Evolutionary conservation across 371 early-diverging fungal genomes (phyloP).

Genomic region (Mortierella sp.): DNA sequence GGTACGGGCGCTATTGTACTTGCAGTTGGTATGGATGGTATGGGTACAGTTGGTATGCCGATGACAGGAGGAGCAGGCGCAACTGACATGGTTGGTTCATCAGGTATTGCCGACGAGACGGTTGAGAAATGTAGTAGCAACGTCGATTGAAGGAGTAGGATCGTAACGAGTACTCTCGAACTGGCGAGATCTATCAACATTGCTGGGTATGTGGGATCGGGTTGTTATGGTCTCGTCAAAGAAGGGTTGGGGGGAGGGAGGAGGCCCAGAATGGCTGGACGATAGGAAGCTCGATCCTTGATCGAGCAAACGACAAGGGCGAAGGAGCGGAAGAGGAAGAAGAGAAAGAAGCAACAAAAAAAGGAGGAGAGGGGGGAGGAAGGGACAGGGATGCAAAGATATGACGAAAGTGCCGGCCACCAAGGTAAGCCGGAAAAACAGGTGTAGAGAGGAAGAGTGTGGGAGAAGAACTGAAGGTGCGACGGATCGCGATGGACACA

Average conservation of each 20-base stretch:
- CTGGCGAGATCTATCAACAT: too few species aligned
- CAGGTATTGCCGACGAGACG: not conserved
- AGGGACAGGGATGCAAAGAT: not conserved
- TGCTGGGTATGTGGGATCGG: too few species aligned
- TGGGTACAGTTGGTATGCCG: constrained; percentile 2
- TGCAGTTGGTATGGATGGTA: not conserved
- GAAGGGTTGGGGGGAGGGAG: too few species aligned
- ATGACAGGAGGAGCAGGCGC: not conserved
- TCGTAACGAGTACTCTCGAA: too few species aligned
- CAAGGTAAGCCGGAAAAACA: too few species aligned
- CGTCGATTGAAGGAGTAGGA: not conserved
- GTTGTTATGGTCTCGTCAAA: too few species aligned
- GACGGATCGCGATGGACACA: too few species aligned
- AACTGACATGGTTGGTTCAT: not conserved
- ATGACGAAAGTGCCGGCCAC: too few species aligned
- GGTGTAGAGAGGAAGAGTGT: too few species aligned
- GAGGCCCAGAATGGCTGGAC: too few species aligned
- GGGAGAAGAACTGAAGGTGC: too few species aligned
- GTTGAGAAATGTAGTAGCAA: not conserved
- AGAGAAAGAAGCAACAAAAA: not conserved
- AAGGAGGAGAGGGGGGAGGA: not conserved
- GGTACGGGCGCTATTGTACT: not conserved
- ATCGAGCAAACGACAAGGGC: not conserved
- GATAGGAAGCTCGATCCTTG: too few species aligned
- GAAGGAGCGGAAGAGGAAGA: not conserved